phyloP scores from a whole-genome alignment of 75 land plant species.

The Cryptomeria japonica region DNA sequence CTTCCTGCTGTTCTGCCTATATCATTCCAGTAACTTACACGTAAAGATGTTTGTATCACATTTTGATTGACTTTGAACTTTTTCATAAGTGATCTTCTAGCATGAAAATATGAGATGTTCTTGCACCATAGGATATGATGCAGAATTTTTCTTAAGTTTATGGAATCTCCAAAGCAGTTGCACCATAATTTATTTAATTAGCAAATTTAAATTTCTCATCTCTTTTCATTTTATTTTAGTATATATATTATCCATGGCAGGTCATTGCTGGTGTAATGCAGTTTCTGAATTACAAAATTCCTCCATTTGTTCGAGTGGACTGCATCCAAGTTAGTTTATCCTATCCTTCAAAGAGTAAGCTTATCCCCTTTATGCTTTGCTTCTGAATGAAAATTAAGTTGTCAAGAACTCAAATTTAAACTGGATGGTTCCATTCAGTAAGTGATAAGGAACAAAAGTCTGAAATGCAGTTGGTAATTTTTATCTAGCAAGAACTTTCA shows the following conservation, averaged over 20 bases:
- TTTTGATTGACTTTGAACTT: not conserved
- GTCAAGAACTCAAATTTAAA: not conserved
- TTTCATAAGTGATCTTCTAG: not conserved
- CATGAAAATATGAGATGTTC: not conserved
- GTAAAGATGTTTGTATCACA: not conserved
- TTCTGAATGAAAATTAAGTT: not conserved
- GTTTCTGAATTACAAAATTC: slow-evolving; percentile 51
- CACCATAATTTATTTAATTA: not conserved
- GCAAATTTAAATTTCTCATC: not conserved
- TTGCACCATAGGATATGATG: not conserved
- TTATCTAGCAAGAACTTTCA: not conserved
- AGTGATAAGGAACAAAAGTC: not conserved
- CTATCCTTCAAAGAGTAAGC: slow-evolving; percentile 39
- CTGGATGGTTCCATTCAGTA: not conserved
- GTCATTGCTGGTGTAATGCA: slow-evolving; percentile 86
- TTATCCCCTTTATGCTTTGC: not conserved
- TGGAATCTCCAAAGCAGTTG: not conserved
- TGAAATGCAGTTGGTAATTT: not conserved
- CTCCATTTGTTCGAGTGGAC: slow-evolving; percentile 88
- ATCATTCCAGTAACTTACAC: not conserved
- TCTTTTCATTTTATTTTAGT: not conserved
- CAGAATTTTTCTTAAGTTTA: not conserved
- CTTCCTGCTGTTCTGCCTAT: not conserved
- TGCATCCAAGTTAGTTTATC: slow-evolving; percentile 53
- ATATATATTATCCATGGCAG: slow-evolving; percentile 32